A percentile compares a stretch with the other conserved stretches of the same genome.
Conservation (phyloP, 768 basidiomycete species). For the Russula virescens region DNA sequence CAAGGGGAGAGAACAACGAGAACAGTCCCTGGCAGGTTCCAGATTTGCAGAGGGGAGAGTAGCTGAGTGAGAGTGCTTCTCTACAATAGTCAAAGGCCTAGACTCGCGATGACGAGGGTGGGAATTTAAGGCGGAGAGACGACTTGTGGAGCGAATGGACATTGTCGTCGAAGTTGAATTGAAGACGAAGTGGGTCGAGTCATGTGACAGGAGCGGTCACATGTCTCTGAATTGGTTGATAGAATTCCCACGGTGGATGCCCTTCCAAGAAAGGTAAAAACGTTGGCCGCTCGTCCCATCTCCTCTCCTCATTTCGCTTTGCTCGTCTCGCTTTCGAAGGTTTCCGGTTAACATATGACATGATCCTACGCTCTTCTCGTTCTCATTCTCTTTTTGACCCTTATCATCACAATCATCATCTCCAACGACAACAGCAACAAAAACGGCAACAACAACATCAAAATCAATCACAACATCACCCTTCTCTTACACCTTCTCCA, state of each 20-base stretch:
- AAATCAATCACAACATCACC: not conserved
- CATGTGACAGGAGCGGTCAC: slow-evolving; percentile 16
- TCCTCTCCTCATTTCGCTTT: not conserved
- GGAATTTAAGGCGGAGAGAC: slow-evolving; percentile 4
- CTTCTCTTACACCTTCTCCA: not conserved
- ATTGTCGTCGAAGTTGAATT: no score
- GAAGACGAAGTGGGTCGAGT: not conserved
- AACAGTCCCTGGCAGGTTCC: not conserved
- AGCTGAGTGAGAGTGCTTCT: no score
- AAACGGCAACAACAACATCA: no score
- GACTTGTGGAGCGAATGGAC: slow-evolving; percentile 10
- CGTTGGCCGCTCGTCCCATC: not conserved
- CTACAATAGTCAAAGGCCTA: not conserved
- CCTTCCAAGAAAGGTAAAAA: slow-evolving; percentile 1
- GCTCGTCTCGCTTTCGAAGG: not conserved
- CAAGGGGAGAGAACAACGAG: not conserved
- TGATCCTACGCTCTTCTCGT: slow-evolving; percentile 1
- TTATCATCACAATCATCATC: not conserved
- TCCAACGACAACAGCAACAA: not conserved
- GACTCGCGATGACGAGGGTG: slow-evolving; percentile 12
- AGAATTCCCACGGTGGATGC: slow-evolving; percentile 14
- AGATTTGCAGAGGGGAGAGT: no score
- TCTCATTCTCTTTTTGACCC: not conserved
- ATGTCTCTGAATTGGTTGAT: slow-evolving; percentile 18
- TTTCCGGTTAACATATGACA: slow-evolving; percentile 7